phyloP scores from a whole-genome alignment of 202 grass and related monocot species.

The Cymbopogon flexuosus region DNA sequence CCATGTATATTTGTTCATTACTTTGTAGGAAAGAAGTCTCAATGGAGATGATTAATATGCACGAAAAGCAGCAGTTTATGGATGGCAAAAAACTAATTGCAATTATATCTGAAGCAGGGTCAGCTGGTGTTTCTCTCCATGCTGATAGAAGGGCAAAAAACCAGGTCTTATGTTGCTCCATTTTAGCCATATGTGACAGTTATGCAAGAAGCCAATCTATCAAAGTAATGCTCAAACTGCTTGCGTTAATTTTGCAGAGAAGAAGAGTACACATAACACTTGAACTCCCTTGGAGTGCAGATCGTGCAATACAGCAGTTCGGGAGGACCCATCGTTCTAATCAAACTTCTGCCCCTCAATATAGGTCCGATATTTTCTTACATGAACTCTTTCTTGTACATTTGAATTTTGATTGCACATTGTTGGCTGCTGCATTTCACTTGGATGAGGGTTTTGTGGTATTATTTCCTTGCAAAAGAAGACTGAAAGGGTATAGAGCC shows the following conservation, averaged over 20 bases:
- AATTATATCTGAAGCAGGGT: constrained; percentile 98
- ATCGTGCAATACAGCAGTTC: constrained; percentile 97
- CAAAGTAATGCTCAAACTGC: not conserved
- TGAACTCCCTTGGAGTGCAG: constrained; percentile 99
- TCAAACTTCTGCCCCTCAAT: constrained; percentile 95
- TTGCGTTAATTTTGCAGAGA: constrained; percentile 49
- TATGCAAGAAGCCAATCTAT: not conserved
- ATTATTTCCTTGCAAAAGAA: constrained; percentile 29
- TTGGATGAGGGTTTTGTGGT: constrained; percentile 20
- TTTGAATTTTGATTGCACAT: not conserved
- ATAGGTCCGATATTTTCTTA: constrained; percentile 55
- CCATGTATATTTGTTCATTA: constrained; percentile 28
- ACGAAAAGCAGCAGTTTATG: constrained; percentile 97
- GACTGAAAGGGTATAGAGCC: constrained; percentile 17
- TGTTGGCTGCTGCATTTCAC: not conserved
- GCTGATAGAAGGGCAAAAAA: constrained; percentile 88
- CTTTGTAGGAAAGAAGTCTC: constrained; percentile 86
- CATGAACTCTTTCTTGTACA: not conserved
- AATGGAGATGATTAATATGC: constrained; percentile 99
- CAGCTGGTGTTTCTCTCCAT: constrained; percentile 93
- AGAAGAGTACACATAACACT: constrained; percentile 98
- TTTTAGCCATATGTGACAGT: constrained; percentile 18
- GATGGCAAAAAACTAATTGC: constrained; percentile 76
- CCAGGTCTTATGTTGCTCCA: constrained; percentile 51
- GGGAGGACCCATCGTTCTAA: constrained; percentile 99